Evolutionary conservation across 139 green algal genomes (phyloP), one percentile per base, ranked within the genome.

Genomic region (Spirogloea muscicola): DNA sequence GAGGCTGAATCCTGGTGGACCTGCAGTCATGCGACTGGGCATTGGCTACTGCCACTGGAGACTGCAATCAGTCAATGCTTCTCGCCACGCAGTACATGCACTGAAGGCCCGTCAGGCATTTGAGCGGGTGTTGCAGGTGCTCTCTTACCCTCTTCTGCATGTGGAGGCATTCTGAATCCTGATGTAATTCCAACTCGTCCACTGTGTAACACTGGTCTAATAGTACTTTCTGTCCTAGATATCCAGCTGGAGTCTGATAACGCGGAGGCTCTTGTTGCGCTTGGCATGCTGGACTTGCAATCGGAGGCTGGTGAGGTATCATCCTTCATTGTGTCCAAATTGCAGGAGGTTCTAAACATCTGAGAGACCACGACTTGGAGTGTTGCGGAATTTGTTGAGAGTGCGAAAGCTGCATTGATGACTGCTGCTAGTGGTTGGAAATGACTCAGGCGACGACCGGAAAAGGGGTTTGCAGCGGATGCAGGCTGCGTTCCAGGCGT

Each of bases 1-100:
- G 44, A 67, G 61, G 2, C 34, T 78, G 27, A 81, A 90, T 79
- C 91, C 91, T 7, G 59, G 37, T 2, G 87, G 79, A 51, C 91
- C 91, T 0, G 65, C 91, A 0, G 87, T 94, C 58, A 88, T 96
- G 37, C 87, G 91, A 9, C 82, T 96, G 64, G 91, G 91, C 78
- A 88, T 96, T 10, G 91, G 82, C 0, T 85, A 85, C 0, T 94
- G 88, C 78, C 77, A 82, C 51, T 88, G 91, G 48, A 70, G 74
- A 33, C 68, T 93, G 44, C 88, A 90, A 33, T 68, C 7, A 5
- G 33, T 5, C 10, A 13, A 25, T 38, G n/a, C n/a, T 5, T 29
- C 9, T 34, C 59, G 59, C 10, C 37, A n/a, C 9, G 59, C 43
- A 41, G 65, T 69, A 40, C 77, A 89, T 38, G 62, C 86, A 9